Evolutionary conservation across 495 filamentous ascomycete genomes (phyloP).

Genomic region (Penicillium chermesinum): DNA sequence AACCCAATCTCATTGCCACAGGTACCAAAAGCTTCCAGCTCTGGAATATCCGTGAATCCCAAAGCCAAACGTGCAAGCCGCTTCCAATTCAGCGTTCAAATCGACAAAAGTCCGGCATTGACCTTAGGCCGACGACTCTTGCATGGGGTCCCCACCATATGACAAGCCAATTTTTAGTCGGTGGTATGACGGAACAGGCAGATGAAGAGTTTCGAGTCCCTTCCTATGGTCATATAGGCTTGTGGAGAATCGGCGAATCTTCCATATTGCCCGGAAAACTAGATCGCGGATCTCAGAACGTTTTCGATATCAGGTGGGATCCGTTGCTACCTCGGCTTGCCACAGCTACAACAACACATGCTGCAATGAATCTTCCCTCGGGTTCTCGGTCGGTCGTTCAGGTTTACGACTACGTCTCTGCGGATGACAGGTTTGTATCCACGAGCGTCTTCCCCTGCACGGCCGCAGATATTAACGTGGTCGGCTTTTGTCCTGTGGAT

Average conservation of each 20-base stretch:
- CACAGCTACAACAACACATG: slow-evolving; percentile 49
- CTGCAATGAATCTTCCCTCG: slow-evolving; percentile 25
- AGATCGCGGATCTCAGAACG: slow-evolving; percentile 56
- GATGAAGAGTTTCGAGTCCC: slow-evolving; percentile 51
- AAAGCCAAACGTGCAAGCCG: neutral
- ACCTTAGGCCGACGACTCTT: slow-evolving; percentile 58
- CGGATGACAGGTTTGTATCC: neutral
- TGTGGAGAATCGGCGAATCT: slow-evolving; percentile 60
- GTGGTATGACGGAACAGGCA: slow-evolving; percentile 66
- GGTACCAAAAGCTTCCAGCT: slow-evolving; percentile 32
- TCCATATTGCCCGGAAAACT: slow-evolving; percentile 40
- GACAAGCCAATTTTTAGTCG: slow-evolving; percentile 58
- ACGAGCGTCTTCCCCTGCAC: slow-evolving; percentile 55
- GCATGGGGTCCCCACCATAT: slow-evolving; percentile 57
- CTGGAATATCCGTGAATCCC: slow-evolving; percentile 15
- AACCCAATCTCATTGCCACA: slow-evolving; percentile 45
- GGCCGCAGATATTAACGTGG: slow-evolving; percentile 83
- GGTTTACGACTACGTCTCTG: slow-evolving; percentile 36
- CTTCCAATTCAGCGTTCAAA: slow-evolving; percentile 11
- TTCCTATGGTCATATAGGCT: slow-evolving; percentile 61
- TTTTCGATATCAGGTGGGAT: slow-evolving; percentile 80
- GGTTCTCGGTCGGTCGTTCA: slow-evolving; percentile 46
- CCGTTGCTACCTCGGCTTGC: slow-evolving; percentile 53
- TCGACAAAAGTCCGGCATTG: slow-evolving; percentile 47
- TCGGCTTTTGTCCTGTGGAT: slow-evolving; percentile 49